Evolutionary conservation across 805 yeast genomes (phyloP), one percentile per base, ranked within the genome.

Genomic region (Zygosaccharomyces rouxii): DNA sequence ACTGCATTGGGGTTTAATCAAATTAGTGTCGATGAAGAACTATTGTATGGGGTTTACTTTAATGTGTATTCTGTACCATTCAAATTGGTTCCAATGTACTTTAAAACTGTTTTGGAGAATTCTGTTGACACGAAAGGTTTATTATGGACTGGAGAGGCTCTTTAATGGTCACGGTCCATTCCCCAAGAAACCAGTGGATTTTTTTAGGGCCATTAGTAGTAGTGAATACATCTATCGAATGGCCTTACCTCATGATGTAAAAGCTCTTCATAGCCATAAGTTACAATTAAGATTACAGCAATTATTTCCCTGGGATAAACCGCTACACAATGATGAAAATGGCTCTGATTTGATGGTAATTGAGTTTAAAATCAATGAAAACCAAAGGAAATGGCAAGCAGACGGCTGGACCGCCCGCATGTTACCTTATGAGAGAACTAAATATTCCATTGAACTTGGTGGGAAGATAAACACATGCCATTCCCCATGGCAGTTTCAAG

Each of bases 351-450:
- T 58, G 7, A 49, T 47, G 5, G 49, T 63, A 4, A 47, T 60
- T 3, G 64, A 62, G 44, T 39, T 60, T n/a, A 42, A 44, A 16
- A 49, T 66, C n/a, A 39, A 54, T 14, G 66, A 62, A 50, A 64
- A 62, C 46, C 62, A 66, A 44, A 53, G 70, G 31, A 64, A 63
- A 49, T 64, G 68, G 68, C 21, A 44, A 11, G 51, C 49, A 28
- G 35, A 47, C n/a, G 52, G 49, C 33, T 65, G 68, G 68, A 46
- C 48, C 14, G 39, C 50, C 3, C 44, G 49, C 33, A 38, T 62
- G 29, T 47, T 64, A 21, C 50, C 62, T 7, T 63, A 57, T 44
- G 70, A 66, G 47, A 53, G 59, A 23, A 38, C 52, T 2, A 37
- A 49, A 18, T 57, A 45, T 35, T 51, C 55, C n/a, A 49, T 58